Percentiles rank a stretch among this genome's conserved stretches.
These are phyloP conservation scores for Diaporthe sp. DNA, from an alignment of 2,329 filamentous ascomycete genomes.

Conservation along the genomic window DNA sequence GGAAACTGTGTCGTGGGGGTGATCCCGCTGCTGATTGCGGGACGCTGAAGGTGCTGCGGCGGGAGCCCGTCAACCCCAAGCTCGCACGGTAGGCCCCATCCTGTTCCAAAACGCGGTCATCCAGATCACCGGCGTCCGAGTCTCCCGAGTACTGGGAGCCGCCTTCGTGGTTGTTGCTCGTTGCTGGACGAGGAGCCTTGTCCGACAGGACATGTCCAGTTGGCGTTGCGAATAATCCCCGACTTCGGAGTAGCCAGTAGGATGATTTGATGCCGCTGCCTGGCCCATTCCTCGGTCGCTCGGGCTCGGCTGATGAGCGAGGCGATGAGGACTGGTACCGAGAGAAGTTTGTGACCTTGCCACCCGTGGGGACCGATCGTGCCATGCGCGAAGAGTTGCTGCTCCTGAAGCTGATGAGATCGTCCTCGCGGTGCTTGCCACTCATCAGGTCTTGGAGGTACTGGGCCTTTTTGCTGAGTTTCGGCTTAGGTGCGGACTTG, in stretches of 20 bases:
- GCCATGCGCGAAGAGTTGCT: slow-evolving; percentile 40
- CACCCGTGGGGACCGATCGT: slow-evolving; percentile 32
- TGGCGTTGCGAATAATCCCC: slow-evolving; percentile 40
- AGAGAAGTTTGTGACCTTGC: slow-evolving; percentile 41
- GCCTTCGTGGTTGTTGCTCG: slow-evolving; percentile 13
- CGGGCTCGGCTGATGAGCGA: slow-evolving; percentile 39
- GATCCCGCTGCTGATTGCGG: slow-evolving; percentile 35
- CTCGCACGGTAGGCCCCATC: slow-evolving; percentile 39
- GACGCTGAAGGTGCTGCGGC: slow-evolving; percentile 34
- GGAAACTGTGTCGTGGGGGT: slow-evolving; percentile 32
- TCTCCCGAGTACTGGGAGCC: slow-evolving; percentile 40
- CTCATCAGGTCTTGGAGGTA: slow-evolving; percentile 37
- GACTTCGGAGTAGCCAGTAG: slow-evolving; percentile 39
- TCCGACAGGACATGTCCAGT: slow-evolving; percentile 40
- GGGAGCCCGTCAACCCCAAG: slow-evolving; percentile 36
- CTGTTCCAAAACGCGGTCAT: slow-evolving; percentile 40
- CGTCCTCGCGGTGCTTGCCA: slow-evolving; percentile 39
- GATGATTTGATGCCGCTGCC: slow-evolving; percentile 40
- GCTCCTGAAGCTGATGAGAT: slow-evolving; percentile 40
- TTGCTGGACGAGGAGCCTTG: slow-evolving; percentile 34
- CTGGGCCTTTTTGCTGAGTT: slow-evolving; percentile 39
- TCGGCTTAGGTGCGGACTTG: slow-evolving; percentile 35
- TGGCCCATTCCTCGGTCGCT: slow-evolving; percentile 33
- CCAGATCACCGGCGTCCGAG: slow-evolving; percentile 37
- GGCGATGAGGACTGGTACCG: slow-evolving; percentile 41